Evolutionary conservation across 2,329 filamentous ascomycete species (phyloP).

Genomic region (Colletotrichum spinosum): DNA sequence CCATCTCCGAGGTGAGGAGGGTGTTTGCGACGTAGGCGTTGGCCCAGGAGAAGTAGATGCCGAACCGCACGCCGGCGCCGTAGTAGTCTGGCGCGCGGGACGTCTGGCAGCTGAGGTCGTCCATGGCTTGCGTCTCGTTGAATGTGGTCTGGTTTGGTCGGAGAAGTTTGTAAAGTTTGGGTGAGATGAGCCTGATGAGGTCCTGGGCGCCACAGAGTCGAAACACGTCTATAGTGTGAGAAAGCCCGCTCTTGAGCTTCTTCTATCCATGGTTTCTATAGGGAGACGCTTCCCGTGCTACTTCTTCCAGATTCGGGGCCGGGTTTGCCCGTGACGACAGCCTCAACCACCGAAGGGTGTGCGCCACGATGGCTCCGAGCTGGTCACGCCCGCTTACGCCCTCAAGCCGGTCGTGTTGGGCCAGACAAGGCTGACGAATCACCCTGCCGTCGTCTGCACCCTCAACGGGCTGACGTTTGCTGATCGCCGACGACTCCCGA

Average conservation of each 20-base stretch:
- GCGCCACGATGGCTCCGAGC: background rate
- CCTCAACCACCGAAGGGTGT: background rate
- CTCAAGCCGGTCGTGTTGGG: background rate
- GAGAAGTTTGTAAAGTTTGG: background rate
- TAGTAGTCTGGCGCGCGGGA: conserved; percentile 46
- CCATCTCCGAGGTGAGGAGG: conserved; percentile 41
- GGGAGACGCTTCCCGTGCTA: too few species aligned
- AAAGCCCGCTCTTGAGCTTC: too few species aligned
- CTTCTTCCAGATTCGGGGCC: background rate
- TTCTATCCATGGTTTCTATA: too few species aligned
- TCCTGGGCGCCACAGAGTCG: too few species aligned
- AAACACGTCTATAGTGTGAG: too few species aligned
- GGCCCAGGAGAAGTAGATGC: conserved; percentile 48
- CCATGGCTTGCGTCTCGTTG: background rate
- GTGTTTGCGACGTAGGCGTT: conserved; percentile 43
- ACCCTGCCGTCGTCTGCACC: background rate
- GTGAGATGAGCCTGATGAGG: background rate
- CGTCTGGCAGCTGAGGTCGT: conserved; percentile 30
- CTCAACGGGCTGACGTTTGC: background rate
- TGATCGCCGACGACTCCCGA: conserved; percentile 1
- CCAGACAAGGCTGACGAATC: background rate
- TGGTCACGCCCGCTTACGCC: background rate
- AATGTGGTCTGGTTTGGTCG: background rate
- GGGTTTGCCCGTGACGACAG: background rate
- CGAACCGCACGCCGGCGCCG: conserved; percentile 47